These are phyloP conservation scores for Pythium aphanidermatum DNA, from an alignment of 352 stramenopile species.

Conservation along the genomic window DNA sequence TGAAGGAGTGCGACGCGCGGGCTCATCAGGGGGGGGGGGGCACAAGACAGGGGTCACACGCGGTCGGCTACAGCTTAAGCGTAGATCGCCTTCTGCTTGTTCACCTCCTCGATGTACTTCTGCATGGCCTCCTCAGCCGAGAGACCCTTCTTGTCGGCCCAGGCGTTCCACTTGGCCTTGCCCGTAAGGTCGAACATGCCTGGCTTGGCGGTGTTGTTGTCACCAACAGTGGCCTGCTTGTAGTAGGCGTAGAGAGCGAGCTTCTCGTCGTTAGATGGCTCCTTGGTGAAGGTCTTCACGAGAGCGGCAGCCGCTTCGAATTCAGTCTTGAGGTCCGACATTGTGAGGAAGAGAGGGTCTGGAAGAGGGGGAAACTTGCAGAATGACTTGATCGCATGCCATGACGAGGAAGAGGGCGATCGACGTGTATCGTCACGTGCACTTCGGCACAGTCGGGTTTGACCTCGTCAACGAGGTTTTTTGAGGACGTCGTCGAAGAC, in stretches of 20 bases:
- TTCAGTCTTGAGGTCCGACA: slow-evolving; percentile 80
- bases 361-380: slow-evolving; percentile 25
- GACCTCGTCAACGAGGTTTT: slow-evolving; percentile 19
- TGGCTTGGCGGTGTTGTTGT: slow-evolving; percentile 77
- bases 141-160: slow-evolving; percentile 80
- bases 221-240: slow-evolving; percentile 87
- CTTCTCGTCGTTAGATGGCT: slow-evolving; percentile 85
- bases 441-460: neutral
- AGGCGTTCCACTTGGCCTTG: slow-evolving; percentile 89
- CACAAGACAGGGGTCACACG: neutral
- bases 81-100: slow-evolving; percentile 80
- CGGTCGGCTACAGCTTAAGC: slow-evolving; percentile 32
- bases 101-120: slow-evolving; percentile 83
- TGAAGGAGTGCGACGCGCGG: neutral
- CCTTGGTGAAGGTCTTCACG: slow-evolving; percentile 80
- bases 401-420: neutral
- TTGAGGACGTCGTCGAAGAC: slow-evolving; percentile 2
- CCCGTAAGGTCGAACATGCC: slow-evolving; percentile 85
- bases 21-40: neutral
- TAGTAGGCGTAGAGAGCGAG: slow-evolving; percentile 86
- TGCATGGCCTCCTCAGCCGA: slow-evolving; percentile 83
- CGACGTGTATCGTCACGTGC: slow-evolving; percentile 4
- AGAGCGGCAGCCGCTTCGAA: slow-evolving; percentile 79
- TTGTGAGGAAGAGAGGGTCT: slow-evolving; percentile 14
- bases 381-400: slow-evolving; percentile 27